Percentiles rank a stretch among this genome's conserved stretches.
Evolutionary conservation across 495 filamentous ascomycete species (phyloP).

Genomic region (Acidomyces sp.): DNA sequence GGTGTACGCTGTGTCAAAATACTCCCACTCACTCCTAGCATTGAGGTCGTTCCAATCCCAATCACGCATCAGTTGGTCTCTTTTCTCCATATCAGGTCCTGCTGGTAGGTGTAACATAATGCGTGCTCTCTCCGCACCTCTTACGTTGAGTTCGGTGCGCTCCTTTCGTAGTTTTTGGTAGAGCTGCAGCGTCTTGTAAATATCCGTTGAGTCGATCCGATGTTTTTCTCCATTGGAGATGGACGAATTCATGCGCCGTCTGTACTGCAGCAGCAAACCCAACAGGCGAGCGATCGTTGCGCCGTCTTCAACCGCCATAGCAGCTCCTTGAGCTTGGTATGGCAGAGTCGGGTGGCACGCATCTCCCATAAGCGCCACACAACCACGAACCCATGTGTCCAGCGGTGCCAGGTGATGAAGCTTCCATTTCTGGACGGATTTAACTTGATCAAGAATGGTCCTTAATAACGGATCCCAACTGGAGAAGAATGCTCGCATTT

Average conservation of each 20-base stretch:
- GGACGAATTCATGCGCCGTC: not conserved
- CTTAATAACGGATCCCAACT: conserved; percentile 16
- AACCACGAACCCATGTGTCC: conserved; percentile 8
- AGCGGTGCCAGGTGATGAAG: conserved; percentile 11
- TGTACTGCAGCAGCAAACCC: not conserved
- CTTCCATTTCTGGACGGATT: conserved; percentile 14
- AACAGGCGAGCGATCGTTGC: conserved; percentile 5
- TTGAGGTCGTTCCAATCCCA: conserved; percentile 1
- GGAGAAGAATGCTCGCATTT: conserved; percentile 9
- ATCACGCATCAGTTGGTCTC: not conserved
- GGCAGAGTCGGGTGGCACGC: conserved; percentile 20
- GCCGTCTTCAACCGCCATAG: conserved; percentile 20
- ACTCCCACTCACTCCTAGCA: not conserved
- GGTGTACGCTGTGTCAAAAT: not conserved
- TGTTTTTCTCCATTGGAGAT: not conserved
- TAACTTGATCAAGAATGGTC: not conserved
- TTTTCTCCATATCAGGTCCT: not conserved
- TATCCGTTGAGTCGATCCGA: too few species aligned
- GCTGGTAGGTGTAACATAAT: not conserved
- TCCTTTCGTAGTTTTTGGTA: not conserved
- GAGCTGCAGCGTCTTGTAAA: not conserved
- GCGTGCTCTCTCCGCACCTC: not conserved
- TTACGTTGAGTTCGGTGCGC: not conserved
- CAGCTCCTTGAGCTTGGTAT: conserved; percentile 20
- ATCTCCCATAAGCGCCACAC: conserved; percentile 19